Conservation (phyloP, 1,284 basidiomycete genomes). For the Microbotryum silenes-acaulis region DNA sequence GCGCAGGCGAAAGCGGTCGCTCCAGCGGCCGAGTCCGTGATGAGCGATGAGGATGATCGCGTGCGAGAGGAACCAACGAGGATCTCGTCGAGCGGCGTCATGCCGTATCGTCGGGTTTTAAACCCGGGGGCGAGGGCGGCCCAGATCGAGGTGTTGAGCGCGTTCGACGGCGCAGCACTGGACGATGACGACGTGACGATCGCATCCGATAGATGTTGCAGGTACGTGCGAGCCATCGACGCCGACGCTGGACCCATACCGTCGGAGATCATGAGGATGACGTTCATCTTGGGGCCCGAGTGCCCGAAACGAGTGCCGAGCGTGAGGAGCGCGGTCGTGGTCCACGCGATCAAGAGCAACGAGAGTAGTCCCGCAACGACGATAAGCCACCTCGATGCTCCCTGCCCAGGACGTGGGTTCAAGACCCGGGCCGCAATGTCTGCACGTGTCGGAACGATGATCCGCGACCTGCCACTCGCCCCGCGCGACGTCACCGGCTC, state of each 20-base stretch:
- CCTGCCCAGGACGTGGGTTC: no score
- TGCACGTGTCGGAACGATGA: no score
- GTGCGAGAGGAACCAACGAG: conserved; percentile 39
- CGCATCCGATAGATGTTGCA: conserved; percentile 35
- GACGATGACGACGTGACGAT: conserved; percentile 5
- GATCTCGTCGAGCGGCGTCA: conserved; percentile 39
- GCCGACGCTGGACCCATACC: conserved; percentile 41
- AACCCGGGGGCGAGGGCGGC: conserved; percentile 12
- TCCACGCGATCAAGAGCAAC: conserved; percentile 3
- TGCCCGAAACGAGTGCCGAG: conserved; percentile 13
- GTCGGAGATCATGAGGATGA: conserved; percentile 42
- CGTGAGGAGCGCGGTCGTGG: conserved; percentile 6
- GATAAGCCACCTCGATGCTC: no score
- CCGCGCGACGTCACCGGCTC: no score
- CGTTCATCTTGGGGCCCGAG: conserved; percentile 32
- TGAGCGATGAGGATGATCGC: conserved; percentile 37
- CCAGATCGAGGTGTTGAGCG: conserved; percentile 18
- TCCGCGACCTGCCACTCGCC: no score
- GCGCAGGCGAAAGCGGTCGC: conserved; percentile 42
- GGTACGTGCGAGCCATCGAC: conserved; percentile 38
- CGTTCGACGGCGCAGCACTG: neutral
- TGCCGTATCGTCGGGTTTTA: neutral
- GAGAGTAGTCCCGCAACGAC: neutral
- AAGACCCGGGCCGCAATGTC: no score
- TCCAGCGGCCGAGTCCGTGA: conserved; percentile 42